Base-by-base conservation (phyloP, 2,329 filamentous ascomycete species). In the Scleromitrula shiraiana region DNA sequence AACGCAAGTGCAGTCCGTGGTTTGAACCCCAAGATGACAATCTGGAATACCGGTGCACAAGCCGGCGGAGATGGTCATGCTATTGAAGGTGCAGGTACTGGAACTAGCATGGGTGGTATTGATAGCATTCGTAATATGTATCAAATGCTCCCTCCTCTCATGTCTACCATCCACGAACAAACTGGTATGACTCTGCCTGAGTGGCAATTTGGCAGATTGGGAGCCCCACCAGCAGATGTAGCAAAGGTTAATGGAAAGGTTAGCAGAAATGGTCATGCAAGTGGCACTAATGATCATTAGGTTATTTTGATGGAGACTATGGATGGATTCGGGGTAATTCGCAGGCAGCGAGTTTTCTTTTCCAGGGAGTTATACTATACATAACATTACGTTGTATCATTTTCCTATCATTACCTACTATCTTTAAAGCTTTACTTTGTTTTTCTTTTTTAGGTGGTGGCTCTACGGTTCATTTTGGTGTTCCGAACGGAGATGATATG, bases 151-250 rank as follows among this genome's bases (percentile, higher is more conserved):
- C 88, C 88, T 29, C 88, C 88, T 5, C 73, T 94, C 17, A 82
- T 94, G 69, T 81, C 77, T 8, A 94, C 88, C 0, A 91, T 95
- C 60, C 83, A 93, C 58, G 88, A 94, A 51, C 88, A 95, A 71
- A 94, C 88, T 0, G 88, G 88, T 0, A 89, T 94, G 60, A 75
- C 76, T 1, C 79, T 90, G 6, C 88, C 88, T 1, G 78, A 77
- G 59, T 94, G 88, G 88, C 77, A 82, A 63, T 81, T 81, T 62
- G 78, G 78, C 0, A 70, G 68, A 33, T 56, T 75, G 27, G 45
- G 45, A 1, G 27, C 37, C 7, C 27, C 32, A 66, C 68, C 5
- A 56, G 55, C 1, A 58, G 68, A 49, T 1, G 55, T 57, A n/a
- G 35, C 51, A 1, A 58, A 62, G 48, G 46, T 50, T 10, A 55